Base-by-base conservation (phyloP, 192 early-diverging fungal genomes). In the Podila epigama region DNA sequence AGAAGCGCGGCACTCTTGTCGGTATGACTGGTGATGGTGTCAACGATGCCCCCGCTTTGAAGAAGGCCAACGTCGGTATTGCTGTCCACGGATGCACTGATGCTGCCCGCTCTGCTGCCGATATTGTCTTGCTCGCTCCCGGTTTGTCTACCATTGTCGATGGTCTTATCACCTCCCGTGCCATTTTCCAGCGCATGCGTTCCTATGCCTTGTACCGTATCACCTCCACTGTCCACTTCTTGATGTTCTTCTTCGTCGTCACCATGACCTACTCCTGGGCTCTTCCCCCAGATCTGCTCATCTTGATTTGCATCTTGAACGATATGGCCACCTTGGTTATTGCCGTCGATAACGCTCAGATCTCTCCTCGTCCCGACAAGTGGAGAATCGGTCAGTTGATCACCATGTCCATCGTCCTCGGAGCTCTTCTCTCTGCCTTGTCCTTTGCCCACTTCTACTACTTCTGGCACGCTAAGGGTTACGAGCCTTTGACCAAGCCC, bases 1-100 rank as follows among this genome's bases (percentile, higher is more conserved):
- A 98, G 83, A 91, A 94, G 48, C 88, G 91, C 66, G 92, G 91
- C 16, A 73, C 89, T 25, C 73, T 94, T 10, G 92, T 95, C 60
- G 93, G 94, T 72, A 97, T 98, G 96, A 97, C 96, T 48, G 97
- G 97, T 80, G 96, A 96, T 82, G 95, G 96, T 81, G 94, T 96
- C 51, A 98, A 98, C 80, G 97, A 98, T 82, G 97, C 97, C 25
- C 97, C 97, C 16, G 97, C 97, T 29, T 82, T 98, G 20, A 98
- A 97, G 84, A 97, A 97, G 85, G 95, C 95, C 58, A 93, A 97
- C 77, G 95, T 98, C 64, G 96, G 96, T 67, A 98, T 98, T 83
- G 96, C 96, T 51, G 95, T 98, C 53, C 89, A 95, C 62, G 94
- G 93, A 57, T 95, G 95, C 81, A 98, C 96, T 15, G 96, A 98